Evolutionary conservation across 2,329 filamentous ascomycete genomes (phyloP).

Genomic region (Dendryphion nanum): DNA sequence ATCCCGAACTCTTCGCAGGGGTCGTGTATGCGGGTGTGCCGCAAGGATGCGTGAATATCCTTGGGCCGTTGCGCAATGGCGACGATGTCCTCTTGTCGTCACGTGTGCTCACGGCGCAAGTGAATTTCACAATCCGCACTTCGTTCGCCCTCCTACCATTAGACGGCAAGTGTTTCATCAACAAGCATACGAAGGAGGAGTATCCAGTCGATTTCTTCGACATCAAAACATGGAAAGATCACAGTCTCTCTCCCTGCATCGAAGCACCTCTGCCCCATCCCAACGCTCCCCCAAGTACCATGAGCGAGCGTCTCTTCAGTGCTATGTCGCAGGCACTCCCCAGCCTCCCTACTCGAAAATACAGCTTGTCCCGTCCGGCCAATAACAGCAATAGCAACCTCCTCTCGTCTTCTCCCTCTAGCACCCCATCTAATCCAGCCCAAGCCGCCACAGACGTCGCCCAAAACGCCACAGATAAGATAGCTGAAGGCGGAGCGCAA

Average conservation of each 20-base stretch:
- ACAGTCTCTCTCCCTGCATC: slow-evolving; percentile 76
- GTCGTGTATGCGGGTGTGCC: slow-evolving; percentile 84
- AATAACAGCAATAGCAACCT: slow-evolving; percentile 33
- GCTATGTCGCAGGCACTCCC: slow-evolving; percentile 49
- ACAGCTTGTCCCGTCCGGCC: slow-evolving; percentile 33
- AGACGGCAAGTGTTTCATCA: slow-evolving; percentile 82
- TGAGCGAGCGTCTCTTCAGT: slow-evolving; percentile 45
- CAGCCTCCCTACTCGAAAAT: slow-evolving; percentile 34
- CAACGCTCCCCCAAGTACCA: slow-evolving; percentile 35
- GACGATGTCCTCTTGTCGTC: slow-evolving; percentile 88
- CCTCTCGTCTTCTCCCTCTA: slow-evolving; percentile 7
- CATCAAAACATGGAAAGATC: slow-evolving; percentile 73
- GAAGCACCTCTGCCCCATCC: slow-evolving; percentile 63
- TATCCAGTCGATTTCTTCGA: slow-evolving; percentile 85
- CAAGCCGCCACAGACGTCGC: slow-evolving; percentile 16
- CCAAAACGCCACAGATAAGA: slow-evolving; percentile 16
- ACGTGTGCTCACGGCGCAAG: slow-evolving; percentile 84
- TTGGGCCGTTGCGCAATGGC: slow-evolving; percentile 87
- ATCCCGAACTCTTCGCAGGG: slow-evolving; percentile 80
- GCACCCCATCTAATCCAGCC: slow-evolving; percentile 8
- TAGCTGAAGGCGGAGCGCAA: slow-evolving; percentile 27
- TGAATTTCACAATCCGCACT: slow-evolving; percentile 88
- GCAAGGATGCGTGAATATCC: slow-evolving; percentile 83
- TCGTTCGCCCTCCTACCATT: slow-evolving; percentile 83
- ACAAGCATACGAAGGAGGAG: slow-evolving; percentile 75